A percentile compares a stretch with the other conserved stretches of the same genome.
phyloP scores from a whole-genome alignment of 1,139 yeast species.

The Hanseniaspora sp. region DNA sequence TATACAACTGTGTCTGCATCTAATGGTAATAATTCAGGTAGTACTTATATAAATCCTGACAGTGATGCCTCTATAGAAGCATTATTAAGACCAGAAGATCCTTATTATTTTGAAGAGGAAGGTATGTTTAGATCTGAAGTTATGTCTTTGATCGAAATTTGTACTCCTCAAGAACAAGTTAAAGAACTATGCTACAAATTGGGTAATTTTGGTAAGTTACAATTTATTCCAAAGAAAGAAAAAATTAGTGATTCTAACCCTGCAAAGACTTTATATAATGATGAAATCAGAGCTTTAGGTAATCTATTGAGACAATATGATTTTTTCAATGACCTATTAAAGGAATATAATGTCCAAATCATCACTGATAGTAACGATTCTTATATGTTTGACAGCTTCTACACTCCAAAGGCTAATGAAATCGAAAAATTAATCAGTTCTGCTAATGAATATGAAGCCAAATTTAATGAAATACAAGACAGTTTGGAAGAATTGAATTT shows the following conservation, averaged over 20 bases:
- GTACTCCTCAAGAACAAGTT: slow-evolving; percentile 81
- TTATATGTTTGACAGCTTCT: slow-evolving; percentile 21
- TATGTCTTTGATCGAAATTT: slow-evolving; percentile 84
- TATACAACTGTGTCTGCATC: not conserved
- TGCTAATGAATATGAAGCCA: slow-evolving; percentile 50
- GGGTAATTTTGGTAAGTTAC: slow-evolving; percentile 74
- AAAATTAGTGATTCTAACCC: slow-evolving; percentile 61
- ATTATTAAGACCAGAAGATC: slow-evolving; percentile 12
- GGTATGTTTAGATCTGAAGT: slow-evolving; percentile 86
- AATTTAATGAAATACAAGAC: slow-evolving; percentile 45
- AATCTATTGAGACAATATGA: slow-evolving; percentile 50
- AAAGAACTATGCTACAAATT: slow-evolving; percentile 73
- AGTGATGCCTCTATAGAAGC: not conserved
- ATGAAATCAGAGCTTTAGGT: slow-evolving; percentile 62
- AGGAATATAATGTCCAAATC: slow-evolving; percentile 38
- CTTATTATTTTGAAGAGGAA: slow-evolving; percentile 36
- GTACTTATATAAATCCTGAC: not conserved
- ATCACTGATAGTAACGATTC: slow-evolving; percentile 20
- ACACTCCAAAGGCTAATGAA: slow-evolving; percentile 47
- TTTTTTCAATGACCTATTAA: slow-evolving; percentile 37
- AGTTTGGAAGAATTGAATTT: slow-evolving; percentile 44
- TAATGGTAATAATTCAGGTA: not conserved
- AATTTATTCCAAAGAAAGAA: slow-evolving; percentile 36
- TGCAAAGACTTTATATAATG: slow-evolving; percentile 68
- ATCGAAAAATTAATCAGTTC: slow-evolving; percentile 66